Evolutionary conservation across 257 asterid genomes (phyloP).

Genomic region (Apocynum venetum): DNA sequence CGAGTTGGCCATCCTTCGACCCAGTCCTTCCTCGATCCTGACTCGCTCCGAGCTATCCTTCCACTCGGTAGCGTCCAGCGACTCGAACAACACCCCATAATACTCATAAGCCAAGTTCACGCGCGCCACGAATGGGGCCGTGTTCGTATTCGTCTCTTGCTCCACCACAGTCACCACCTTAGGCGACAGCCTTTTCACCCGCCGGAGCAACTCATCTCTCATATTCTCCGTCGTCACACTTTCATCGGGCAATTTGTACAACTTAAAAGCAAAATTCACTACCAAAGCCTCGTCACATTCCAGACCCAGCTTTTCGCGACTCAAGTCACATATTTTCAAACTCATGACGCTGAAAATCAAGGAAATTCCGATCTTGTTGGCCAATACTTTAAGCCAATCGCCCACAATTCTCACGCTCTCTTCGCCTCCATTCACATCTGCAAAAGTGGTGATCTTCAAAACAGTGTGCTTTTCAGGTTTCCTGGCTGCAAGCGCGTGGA

Average conservation of each 20-base stretch:
- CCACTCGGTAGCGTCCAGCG: conserved; percentile 56
- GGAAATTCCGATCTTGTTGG: conserved; percentile 44
- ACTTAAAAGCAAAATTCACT: conserved; percentile 67
- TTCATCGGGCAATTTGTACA: conserved; percentile 73
- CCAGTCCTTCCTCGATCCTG: conserved; percentile 67
- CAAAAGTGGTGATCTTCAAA: conserved; percentile 59
- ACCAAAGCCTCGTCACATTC: conserved; percentile 52
- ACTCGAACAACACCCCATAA: conserved; percentile 62
- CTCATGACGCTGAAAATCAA: conserved; percentile 31
- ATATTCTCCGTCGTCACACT: conserved; percentile 82
- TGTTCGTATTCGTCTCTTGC: conserved; percentile 72
- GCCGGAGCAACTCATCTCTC: conserved; percentile 70
- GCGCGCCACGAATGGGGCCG: conserved; percentile 65
- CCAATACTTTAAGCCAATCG: conserved; percentile 30
- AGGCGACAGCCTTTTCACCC: conserved; percentile 65
- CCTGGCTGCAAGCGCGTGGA: conserved; percentile 62
- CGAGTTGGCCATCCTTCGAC: conserved; percentile 71
- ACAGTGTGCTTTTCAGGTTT: conserved; percentile 27
- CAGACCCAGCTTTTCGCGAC: conserved; percentile 37
- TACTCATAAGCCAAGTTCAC: conserved; percentile 55
- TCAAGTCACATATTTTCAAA: conserved; percentile 28
- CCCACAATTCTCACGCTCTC: conserved; percentile 38
- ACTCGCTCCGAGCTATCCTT: conserved; percentile 46
- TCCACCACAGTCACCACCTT: conserved; percentile 68
- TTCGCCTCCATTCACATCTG: conserved; percentile 33